Base-by-base conservation (phyloP, 306 rosid genomes). In the Quercus glauca region DNA sequence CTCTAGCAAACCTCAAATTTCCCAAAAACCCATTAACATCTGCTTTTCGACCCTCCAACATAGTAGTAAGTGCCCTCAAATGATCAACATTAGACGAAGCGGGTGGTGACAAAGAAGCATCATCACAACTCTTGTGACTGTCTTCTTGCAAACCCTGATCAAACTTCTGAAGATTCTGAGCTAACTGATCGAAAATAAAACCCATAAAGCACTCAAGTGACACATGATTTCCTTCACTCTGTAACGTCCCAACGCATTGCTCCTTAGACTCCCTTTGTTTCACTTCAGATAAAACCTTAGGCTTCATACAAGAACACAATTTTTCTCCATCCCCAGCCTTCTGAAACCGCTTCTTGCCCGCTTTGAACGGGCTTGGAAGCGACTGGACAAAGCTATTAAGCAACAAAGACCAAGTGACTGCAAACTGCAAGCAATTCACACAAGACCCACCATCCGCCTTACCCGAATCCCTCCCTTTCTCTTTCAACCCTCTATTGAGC, bases 1-100 rank as follows among this genome's bases (percentile, higher is more conserved):
- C 93, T 85, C 89, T 93, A 21, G 99, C 99, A 86, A 96, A 96
- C 79, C 82, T 89, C 85, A 93, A 85, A 84, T 93, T 91, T 78
- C 99, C 98, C 60, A 93, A 85, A 83, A 96, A 90, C n/a, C 87
- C 92, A 84, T 92, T 89, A 25, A 90, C 93, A 80, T 89, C 84
- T 19, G 89, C 90, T 69, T 83, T 90, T 56, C 88, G 90, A 76
- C 88, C 92, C 73, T 96, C 98, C 85, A 91, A 73, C 79, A 91
- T 82, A 53, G 82, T 81, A 69, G 91, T 57, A 21, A 93, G 75
- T 18, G 79, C 89, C 85, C 83, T 86, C 73, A 91, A 79, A 83
- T 89, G 90, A 83, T 90, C 90, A 83, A 87, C 68, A 57, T 73
- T 79, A 37, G 89, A 69, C 11, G 85, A 75, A 75, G 75, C 17